These are phyloP conservation scores for Ajuga reptans DNA, from an alignment of 305 asterid genomes.

Conservation along the genomic window DNA sequence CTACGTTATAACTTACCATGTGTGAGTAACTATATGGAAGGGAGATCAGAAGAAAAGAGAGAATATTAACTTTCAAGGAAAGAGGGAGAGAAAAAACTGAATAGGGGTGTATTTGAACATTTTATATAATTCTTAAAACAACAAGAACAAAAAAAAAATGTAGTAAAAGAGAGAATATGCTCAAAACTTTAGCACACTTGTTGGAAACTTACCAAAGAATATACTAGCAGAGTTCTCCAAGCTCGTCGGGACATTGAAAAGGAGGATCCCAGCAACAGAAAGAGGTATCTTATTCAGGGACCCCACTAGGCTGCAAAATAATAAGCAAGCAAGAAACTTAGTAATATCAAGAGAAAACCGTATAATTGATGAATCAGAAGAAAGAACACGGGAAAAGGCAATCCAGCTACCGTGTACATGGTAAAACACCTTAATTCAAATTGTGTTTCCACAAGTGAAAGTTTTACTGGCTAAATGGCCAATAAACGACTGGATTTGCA, in stretches of 20 bases:
- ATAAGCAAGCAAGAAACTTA: background rate
- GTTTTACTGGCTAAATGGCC: too few relatives aligned
- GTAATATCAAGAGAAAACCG: background rate
- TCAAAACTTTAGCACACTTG: background rate
- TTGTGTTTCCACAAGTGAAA: background rate
- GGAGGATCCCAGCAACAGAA: conserved; percentile 77
- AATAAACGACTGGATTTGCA: too few relatives aligned
- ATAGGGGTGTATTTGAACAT: too few relatives aligned
- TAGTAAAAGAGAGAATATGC: too few relatives aligned
- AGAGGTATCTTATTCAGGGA: conserved; percentile 90
- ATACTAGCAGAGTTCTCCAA: conserved; percentile 79
- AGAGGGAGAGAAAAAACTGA: too few relatives aligned
- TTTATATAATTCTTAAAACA: too few relatives aligned
- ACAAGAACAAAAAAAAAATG: too few relatives aligned
- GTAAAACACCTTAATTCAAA: background rate
- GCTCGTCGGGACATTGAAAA: conserved; percentile 76
- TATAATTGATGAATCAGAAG: background rate
- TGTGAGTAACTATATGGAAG: too few relatives aligned
- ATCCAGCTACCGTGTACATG: background rate
- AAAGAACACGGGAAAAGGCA: background rate
- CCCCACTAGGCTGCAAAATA: conserved; percentile 74
- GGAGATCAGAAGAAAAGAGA: background rate
- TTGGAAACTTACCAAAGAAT: conserved; percentile 52
- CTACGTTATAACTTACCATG: too few relatives aligned
- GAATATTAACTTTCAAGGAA: too few relatives aligned